Evolutionary conservation across 2,329 filamentous ascomycete species (phyloP).

Genomic region (Aureobasidium sp.): DNA sequence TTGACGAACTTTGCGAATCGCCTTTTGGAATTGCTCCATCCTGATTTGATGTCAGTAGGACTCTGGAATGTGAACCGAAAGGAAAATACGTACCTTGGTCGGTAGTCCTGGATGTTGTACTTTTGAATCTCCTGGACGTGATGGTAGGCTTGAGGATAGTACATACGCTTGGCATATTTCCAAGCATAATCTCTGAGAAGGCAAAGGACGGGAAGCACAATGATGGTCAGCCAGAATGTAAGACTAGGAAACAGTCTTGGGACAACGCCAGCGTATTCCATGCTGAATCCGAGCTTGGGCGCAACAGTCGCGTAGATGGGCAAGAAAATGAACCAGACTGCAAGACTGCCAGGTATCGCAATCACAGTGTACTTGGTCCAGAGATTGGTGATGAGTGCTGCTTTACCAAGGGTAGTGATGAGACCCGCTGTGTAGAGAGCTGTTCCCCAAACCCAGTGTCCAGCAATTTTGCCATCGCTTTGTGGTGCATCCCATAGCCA

Average conservation of each 20-base stretch:
- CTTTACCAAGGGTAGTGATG: constrained; percentile 88
- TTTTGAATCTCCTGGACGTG: constrained; percentile 99
- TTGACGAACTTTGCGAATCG: constrained; percentile 94
- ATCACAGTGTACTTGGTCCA: constrained; percentile 98
- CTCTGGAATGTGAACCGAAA: constrained; percentile 7
- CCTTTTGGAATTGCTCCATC: constrained; percentile 99
- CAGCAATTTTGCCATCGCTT: constrained; percentile 70
- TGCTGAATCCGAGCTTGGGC: constrained; percentile 72
- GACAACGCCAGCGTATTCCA: constrained; percentile 79
- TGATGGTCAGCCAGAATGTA: constrained; percentile 83
- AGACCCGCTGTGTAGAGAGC: constrained; percentile 92
- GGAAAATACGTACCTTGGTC: constrained; percentile 63
- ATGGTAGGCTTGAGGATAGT: constrained; percentile 89
- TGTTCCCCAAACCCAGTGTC: constrained; percentile 97
- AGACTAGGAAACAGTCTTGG: constrained; percentile 73
- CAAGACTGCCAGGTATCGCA: constrained; percentile 87
- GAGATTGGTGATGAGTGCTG: constrained; percentile 88
- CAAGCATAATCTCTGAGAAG: constrained; percentile 83
- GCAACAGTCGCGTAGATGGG: constrained; percentile 81
- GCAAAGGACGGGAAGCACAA: constrained; percentile 72
- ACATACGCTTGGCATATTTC: constrained; percentile 98
- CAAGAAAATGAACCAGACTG: constrained; percentile 85
- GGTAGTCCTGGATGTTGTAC: constrained; percentile 98
- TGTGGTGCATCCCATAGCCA: constrained; percentile 75
- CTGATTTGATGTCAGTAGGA: constrained; percentile 37